These are phyloP conservation scores for Aspergillus novofumigatus DNA, from an alignment of 2,329 filamentous ascomycete species.

Conservation along the genomic window DNA sequence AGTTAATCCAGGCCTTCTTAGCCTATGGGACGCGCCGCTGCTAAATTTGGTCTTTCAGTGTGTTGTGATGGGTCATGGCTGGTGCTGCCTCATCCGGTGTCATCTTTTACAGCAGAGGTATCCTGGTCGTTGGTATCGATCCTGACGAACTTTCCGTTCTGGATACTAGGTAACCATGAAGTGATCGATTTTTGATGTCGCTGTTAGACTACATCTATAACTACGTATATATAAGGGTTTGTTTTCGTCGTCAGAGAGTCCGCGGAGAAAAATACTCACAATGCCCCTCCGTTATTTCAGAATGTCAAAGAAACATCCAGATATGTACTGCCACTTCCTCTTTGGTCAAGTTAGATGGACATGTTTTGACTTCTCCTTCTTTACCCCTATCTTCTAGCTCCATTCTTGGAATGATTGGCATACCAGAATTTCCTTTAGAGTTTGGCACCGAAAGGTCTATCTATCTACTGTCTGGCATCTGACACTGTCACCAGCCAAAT, in stretches of 20 bases:
- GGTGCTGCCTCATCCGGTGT: neutral
- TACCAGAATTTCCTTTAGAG: neutral
- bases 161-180: neutral
- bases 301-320: neutral
- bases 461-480: conserved; percentile 7
- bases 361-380: neutral
- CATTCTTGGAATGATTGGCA: neutral
- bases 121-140: neutral
- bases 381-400: neutral
- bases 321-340: neutral
- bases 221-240: neutral
- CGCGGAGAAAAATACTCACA: neutral
- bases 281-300: neutral
- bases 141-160: too few relatives aligned
- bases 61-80: conserved; percentile 5
- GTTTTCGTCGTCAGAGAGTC: neutral
- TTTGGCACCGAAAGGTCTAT: neutral
- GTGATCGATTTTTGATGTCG: neutral
- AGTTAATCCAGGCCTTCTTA: conserved; percentile 8
- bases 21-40: conserved; percentile 7
- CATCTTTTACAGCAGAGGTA: neutral
- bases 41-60: conserved; percentile 15
- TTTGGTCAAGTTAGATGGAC: neutral
- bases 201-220: neutral
- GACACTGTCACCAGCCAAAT: conserved; percentile 11